Evolutionary conservation across 2,329 filamentous ascomycete species (phyloP), one percentile per base, ranked within the genome.

Genomic region (Nannizziopsis arthrosporioides): DNA sequence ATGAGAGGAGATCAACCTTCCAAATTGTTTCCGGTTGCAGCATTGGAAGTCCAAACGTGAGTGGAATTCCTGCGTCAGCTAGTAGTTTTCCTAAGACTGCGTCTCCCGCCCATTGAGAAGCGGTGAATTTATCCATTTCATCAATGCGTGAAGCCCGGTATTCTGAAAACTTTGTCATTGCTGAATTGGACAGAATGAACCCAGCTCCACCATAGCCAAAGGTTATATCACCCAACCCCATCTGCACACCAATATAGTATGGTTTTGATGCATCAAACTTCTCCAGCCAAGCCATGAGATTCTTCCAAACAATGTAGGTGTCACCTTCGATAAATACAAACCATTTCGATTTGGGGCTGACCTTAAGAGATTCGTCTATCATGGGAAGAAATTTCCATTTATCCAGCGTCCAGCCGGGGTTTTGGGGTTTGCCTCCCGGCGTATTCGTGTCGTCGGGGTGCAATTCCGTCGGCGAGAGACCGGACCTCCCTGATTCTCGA

Each of bases 271-370:
- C 54, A 56, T 80, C 70, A 52, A 75, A 70, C 17, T 68, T 63
- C 14, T 64, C 63, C 17, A 80, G 65, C 74, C 74, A 80, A 18
- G 67, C 61, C 12, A 77, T 56, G 36, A 79, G 54, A 30, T 74
- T 76, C 31, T 68, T 62, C 66, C 75, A 75, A 8, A 75, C 64
- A 36, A 78, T 59, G 53, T 76, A 79, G 0, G 75, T 78, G 56
- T 80, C 77, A 0, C 74, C 71, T 54, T 79, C 76, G 41, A 77
- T 70, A 57, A 80, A 80, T 48, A 77, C 63, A 51, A 71, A 80
- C 76, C 76, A 80, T 47, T 73, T 73, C 39, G 72, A 70, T 19
- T 74, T 61, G 1, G 71, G 70, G 34, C 63, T 62, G 51, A 66
- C 53, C 17, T 59, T 57, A 37, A 70, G 64, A 0, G 73, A 68